These are phyloP conservation scores for Xylaria sp. DNA, from an alignment of 2,329 filamentous ascomycete genomes.

Conservation along the genomic window DNA sequence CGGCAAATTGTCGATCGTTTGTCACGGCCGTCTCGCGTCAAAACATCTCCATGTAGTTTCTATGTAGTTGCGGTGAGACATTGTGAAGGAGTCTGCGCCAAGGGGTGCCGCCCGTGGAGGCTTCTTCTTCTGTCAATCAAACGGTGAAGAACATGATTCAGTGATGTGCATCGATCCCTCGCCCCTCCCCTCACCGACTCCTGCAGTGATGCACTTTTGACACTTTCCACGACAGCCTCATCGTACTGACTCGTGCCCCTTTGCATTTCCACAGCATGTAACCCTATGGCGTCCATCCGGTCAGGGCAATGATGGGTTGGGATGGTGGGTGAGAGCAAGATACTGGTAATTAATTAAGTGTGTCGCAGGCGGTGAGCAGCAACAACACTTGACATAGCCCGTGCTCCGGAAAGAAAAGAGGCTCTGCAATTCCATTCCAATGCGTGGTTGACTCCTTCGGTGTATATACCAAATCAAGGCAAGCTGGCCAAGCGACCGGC, in stretches of 20 bases:
- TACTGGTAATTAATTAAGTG: too few species aligned
- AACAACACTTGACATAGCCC: neutral
- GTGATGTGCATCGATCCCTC: neutral
- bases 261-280: neutral
- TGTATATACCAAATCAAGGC: neutral
- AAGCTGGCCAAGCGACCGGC: neutral
- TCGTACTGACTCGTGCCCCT: neutral
- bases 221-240: neutral
- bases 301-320: neutral
- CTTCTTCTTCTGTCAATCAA: neutral
- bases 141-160: neutral
- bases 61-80: neutral
- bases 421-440: neutral
- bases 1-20: neutral
- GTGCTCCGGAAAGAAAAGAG: neutral
- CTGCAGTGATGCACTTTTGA: neutral
- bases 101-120: neutral
- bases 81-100: neutral
- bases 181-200: conserved; percentile 15
- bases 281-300: neutral
- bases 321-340: too few species aligned
- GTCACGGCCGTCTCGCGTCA: neutral
- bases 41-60: too few species aligned
- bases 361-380: conserved; percentile 5
- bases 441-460: too few species aligned